phyloP scores from a whole-genome alignment of 202 grass and related monocot species.

The Hordeum pubiflorum region DNA sequence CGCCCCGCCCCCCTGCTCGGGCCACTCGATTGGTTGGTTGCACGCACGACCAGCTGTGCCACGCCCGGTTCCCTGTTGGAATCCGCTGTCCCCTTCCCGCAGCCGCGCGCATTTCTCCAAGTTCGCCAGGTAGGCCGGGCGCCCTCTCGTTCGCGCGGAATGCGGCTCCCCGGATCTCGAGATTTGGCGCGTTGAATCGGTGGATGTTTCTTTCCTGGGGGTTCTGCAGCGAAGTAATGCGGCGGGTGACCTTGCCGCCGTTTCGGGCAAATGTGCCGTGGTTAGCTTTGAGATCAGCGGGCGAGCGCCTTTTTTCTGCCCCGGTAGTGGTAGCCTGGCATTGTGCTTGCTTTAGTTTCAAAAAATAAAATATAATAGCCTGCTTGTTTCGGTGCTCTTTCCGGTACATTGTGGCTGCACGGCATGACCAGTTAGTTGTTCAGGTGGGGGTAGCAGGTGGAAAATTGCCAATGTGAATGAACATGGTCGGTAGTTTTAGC shows the following conservation, averaged over 20 bases:
- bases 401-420: background rate
- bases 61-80: background rate
- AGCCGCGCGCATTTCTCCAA: background rate
- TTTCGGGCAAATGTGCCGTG: background rate
- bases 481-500: background rate
- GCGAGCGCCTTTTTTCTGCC: background rate
- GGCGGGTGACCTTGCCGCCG: background rate
- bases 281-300: background rate
- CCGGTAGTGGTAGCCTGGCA: background rate
- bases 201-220: background rate
- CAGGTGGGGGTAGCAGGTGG: background rate
- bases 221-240: background rate
- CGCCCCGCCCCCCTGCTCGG: background rate
- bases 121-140: background rate
- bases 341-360: background rate
- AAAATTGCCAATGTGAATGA: background rate
- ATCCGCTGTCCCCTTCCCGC: background rate
- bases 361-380: background rate
- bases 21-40: background rate
- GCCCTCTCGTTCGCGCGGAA: background rate
- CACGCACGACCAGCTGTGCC: background rate
- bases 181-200: background rate
- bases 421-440: background rate
- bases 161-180: conserved; percentile 8
- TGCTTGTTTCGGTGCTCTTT: background rate